These are phyloP conservation scores for Raddia guianensis DNA, from an alignment of 176 grass and related monocot species.

Conservation along the genomic window DNA sequence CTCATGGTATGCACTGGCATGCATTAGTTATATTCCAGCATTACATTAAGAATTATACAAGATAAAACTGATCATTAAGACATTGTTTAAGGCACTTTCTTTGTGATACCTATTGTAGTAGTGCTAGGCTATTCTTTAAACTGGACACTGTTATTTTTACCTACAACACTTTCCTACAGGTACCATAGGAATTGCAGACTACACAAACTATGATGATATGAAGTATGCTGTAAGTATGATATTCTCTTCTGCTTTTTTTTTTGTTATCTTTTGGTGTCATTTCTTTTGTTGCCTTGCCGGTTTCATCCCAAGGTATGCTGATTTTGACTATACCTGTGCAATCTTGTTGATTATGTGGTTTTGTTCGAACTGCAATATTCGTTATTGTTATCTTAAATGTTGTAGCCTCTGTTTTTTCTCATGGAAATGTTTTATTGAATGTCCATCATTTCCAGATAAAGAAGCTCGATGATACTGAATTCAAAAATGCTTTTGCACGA, in stretches of 20 bases:
- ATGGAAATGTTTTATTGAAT: conserved; percentile 15
- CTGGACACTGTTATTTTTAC: conserved; percentile 9
- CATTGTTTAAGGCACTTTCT: not conserved
- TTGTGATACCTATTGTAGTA: not conserved
- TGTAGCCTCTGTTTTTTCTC: not conserved
- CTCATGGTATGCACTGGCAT: conserved; percentile 4
- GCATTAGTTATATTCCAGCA: not conserved
- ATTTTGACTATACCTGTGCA: not conserved
- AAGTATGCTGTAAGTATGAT: conserved; percentile 71
- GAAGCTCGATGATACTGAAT: conserved; percentile 89
- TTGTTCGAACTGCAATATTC: not conserved
- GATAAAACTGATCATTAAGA: not conserved
- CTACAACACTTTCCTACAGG: conserved; percentile 43
- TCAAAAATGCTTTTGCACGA: conserved; percentile 81
- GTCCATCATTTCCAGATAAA: conserved; percentile 54
- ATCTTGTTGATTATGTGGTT: not conserved
- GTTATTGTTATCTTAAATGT: not conserved
- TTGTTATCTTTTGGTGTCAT: not conserved
- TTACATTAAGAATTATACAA: not conserved
- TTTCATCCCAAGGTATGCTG: not conserved
- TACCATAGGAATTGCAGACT: conserved; percentile 73
- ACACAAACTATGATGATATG: conserved; percentile 90
- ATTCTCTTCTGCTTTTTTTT: not conserved
- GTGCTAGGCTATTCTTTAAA: not conserved
- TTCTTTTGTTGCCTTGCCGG: conserved; percentile 2